Evolutionary conservation across 371 early-diverging fungal species (phyloP), one percentile per base, ranked within the genome.

Genomic region (Rhizopus sp.): DNA sequence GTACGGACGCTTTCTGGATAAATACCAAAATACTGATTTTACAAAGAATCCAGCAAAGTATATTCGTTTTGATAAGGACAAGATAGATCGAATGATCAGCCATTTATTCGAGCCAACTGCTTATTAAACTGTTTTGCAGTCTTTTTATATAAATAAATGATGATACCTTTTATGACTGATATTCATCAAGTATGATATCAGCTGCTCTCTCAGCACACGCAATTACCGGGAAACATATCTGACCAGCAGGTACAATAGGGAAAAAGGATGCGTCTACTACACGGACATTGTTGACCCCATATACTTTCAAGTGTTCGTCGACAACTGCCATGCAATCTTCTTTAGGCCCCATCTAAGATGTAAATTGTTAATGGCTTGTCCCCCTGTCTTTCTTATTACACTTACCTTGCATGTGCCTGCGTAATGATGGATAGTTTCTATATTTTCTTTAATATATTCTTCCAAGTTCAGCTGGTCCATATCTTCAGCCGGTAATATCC

Each of bases 1-100:
- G 80, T 94, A 92, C 64, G 79, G 80, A 42, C 78, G 87, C 15
- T 93, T 92, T 64, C 60, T 88, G 42, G 88, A 88, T 34, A 87
- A 85, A 69, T 85, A 86, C 57, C 77, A 73, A 60, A 58, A 64
- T 31, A 76, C 81, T 2, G 91, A 90, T 57, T 92, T 90, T 65
- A 80, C 88, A 30, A 92, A 92, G 69, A 91, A 88, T 57, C 82
- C 83, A 10, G 81, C 86, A 59, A 94, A 94, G 70, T 94, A 93
- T 64, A 87, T 94, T 60, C 84, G 83, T 48, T 94, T 87, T 57
- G 88, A 88, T 64, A 84, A 84, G 59, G 82, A 82, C 16, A 72
- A 73, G 56, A 66, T 94, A 15, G 87, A 86, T 37, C 74, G 66
- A 30, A 79, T 83, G 70, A 69, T 92, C 23, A 85, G 84, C 17